Conservation (phyloP, 148 eudicot species). For the Cornus florida region DNA sequence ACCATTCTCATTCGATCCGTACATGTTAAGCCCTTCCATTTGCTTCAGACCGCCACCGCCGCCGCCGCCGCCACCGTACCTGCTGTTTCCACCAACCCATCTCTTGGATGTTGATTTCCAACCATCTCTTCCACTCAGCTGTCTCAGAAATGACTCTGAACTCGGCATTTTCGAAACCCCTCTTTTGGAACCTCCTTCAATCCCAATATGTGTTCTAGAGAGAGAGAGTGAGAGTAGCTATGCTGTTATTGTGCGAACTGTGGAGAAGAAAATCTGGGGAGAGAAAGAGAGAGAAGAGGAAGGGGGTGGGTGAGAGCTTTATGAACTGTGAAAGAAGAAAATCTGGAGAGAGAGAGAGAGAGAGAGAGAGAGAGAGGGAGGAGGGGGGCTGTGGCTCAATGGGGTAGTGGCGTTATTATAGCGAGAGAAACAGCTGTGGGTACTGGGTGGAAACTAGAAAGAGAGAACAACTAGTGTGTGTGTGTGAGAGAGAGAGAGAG, state of each 20-base stretch:
- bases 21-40: conserved; percentile 51
- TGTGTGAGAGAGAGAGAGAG: no score
- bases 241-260: no score
- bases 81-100: conserved; percentile 42
- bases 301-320: background rate
- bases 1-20: conserved; percentile 11
- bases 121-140: conserved; percentile 60
- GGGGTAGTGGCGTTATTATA: background rate
- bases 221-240: background rate
- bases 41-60: conserved; percentile 43
- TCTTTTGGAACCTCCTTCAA: background rate
- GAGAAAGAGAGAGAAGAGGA: background rate
- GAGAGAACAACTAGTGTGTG: no score
- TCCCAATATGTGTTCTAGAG: background rate
- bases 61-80: background rate
- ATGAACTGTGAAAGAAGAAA: no score
- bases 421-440: background rate
- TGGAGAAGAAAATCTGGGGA: background rate
- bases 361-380: background rate
- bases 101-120: conserved; percentile 66
- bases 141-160: conserved; percentile 67
- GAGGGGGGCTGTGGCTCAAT: no score
- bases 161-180: conserved; percentile 41
- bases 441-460: no score
- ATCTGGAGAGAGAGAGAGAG: conserved; percentile 1